Conservation (phyloP, 768 basidiomycete genomes). For the Hygrocybe coccinea region DNA sequence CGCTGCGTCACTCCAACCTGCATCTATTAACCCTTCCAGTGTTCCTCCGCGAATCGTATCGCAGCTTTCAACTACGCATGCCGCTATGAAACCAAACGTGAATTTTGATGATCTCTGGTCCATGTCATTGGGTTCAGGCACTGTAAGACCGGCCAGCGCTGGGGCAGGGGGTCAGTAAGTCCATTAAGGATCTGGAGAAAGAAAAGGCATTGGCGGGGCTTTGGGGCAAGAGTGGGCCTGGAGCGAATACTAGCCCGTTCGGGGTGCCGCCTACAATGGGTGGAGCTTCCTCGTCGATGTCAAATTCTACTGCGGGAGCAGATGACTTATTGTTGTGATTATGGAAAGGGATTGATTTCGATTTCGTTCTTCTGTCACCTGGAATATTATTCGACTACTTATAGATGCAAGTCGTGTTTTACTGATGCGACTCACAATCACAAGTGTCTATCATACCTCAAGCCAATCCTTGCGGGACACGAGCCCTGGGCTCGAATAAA, state of each 20-base stretch:
- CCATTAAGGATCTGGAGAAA: slow-evolving; percentile 83
- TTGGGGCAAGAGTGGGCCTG: slow-evolving; percentile 51
- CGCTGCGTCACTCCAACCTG: slow-evolving; percentile 31
- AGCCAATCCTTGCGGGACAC: too few relatives aligned
- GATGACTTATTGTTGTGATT: slow-evolving; percentile 42
- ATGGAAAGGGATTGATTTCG: not conserved
- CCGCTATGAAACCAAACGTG: slow-evolving; percentile 39
- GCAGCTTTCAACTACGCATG: slow-evolving; percentile 21
- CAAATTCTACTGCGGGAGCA: slow-evolving; percentile 23
- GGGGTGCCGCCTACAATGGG: slow-evolving; percentile 24
- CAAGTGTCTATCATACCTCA: too few relatives aligned
- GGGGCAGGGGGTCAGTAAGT: slow-evolving; percentile 44
- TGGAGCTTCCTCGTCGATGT: slow-evolving; percentile 4
- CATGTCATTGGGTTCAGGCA: slow-evolving; percentile 56
- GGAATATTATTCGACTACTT: too few relatives aligned
- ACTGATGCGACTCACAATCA: too few relatives aligned
- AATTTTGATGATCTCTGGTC: slow-evolving; percentile 91
- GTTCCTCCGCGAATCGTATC: slow-evolving; percentile 9
- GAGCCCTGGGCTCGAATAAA: too few relatives aligned
- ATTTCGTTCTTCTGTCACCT: too few relatives aligned
- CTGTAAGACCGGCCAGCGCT: slow-evolving; percentile 34
- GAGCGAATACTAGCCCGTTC: slow-evolving; percentile 17
- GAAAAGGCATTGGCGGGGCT: slow-evolving; percentile 79
- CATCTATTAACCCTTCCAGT: slow-evolving; percentile 19
- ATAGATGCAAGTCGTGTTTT: too few relatives aligned